Evolutionary conservation across 768 basidiomycete genomes (phyloP).

Genomic region (Tephrocybe sp.): DNA sequence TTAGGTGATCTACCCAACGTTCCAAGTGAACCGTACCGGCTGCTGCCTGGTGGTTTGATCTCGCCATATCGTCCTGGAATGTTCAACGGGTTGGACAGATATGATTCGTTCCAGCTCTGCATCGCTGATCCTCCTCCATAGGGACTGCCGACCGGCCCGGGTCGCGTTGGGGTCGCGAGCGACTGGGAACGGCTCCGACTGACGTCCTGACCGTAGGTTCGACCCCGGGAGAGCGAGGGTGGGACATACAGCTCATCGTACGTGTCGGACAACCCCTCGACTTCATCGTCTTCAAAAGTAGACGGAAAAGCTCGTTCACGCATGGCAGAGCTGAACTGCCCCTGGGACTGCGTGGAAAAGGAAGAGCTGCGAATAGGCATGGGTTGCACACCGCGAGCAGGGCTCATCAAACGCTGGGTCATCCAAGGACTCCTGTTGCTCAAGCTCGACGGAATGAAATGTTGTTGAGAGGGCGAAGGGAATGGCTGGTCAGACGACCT

Average conservation of each 20-base stretch:
- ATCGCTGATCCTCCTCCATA: slow-evolving; percentile 39
- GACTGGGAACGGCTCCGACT: slow-evolving; percentile 78
- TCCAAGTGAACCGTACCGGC: slow-evolving; percentile 65
- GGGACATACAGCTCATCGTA: slow-evolving; percentile 56
- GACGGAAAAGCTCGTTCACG: slow-evolving; percentile 68
- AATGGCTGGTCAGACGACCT: slow-evolving; percentile 44
- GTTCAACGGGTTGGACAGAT: slow-evolving; percentile 55
- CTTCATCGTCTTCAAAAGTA: slow-evolving; percentile 82
- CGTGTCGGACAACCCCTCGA: slow-evolving; percentile 57
- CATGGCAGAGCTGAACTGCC: slow-evolving; percentile 61
- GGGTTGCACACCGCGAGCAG: slow-evolving; percentile 39
- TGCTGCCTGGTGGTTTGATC: slow-evolving; percentile 56
- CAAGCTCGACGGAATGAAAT: slow-evolving; percentile 48
- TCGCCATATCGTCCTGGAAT: slow-evolving; percentile 59
- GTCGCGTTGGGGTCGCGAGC: slow-evolving; percentile 57
- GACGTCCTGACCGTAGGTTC: slow-evolving; percentile 59
- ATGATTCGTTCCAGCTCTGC: slow-evolving; percentile 61
- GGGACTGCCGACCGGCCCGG: slow-evolving; percentile 51
- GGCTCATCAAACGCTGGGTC: slow-evolving; percentile 43
- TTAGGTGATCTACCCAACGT: slow-evolving; percentile 53
- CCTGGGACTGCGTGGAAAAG: slow-evolving; percentile 55
- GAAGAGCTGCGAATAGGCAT: slow-evolving; percentile 68
- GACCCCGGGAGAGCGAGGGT: slow-evolving; percentile 48
- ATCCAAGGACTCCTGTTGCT: slow-evolving; percentile 42
- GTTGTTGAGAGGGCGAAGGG: slow-evolving; percentile 51